A percentile compares a stretch with the other conserved stretches of the same genome.
Conservation (phyloP, 2,329 filamentous ascomycete species). For the Colletotrichum somersetense region DNA sequence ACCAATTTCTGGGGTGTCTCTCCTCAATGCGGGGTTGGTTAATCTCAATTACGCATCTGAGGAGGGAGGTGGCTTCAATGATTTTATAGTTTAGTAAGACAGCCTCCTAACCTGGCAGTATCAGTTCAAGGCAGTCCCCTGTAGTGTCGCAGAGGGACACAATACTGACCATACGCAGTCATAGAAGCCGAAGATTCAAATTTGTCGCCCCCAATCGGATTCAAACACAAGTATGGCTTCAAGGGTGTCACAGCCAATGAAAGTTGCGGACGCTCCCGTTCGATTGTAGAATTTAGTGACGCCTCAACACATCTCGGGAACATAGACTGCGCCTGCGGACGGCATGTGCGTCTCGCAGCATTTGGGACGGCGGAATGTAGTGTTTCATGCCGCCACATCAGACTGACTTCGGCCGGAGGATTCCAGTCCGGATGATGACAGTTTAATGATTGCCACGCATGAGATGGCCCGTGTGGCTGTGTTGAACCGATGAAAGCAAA, state of each 20-base stretch:
- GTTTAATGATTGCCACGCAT: not conserved
- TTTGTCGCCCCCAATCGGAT: not conserved
- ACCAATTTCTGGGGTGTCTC: not conserved
- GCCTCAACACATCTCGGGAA: too few relatives aligned
- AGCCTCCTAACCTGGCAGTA: not conserved
- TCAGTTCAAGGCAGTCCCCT: too few relatives aligned
- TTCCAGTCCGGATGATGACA: constrained; percentile 13
- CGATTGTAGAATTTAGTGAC: not conserved
- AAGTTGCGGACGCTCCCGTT: constrained; percentile 14
- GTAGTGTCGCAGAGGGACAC: too few relatives aligned
- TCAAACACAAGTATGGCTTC: constrained; percentile 7
- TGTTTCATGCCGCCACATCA: constrained; percentile 26
- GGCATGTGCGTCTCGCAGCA: constrained; percentile 31
- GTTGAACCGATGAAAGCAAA: constrained; percentile 3
- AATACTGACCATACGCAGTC: too few relatives aligned
- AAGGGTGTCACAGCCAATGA: constrained; percentile 29
- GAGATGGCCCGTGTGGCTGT: too few relatives aligned
- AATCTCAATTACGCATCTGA: not conserved
- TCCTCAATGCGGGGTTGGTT: not conserved
- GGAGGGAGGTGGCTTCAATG: not conserved
- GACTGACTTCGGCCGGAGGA: not conserved
- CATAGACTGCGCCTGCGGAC: not conserved
- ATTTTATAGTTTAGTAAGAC: constrained; percentile 16
- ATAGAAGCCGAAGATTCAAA: constrained; percentile 1
- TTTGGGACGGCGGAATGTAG: constrained; percentile 23